Percentiles rank a stretch among this genome's conserved stretches.
Conservation (phyloP, 768 basidiomycete genomes). For the Rhizopogon vesiculosus region DNA sequence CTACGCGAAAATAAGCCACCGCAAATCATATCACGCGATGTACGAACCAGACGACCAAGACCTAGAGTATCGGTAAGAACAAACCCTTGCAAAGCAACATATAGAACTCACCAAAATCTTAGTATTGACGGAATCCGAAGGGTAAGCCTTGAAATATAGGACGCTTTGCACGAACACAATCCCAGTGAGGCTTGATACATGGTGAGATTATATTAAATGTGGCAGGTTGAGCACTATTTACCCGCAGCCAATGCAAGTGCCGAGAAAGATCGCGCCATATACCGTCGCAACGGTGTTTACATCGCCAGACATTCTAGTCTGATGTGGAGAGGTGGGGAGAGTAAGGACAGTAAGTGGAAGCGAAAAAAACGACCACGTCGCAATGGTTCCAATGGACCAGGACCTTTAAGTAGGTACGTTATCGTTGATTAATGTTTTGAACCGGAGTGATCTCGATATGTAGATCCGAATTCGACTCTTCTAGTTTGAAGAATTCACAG, state of each 20-base stretch:
- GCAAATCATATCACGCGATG: not conserved
- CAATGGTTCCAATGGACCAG: not conserved
- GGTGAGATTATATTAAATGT: not conserved
- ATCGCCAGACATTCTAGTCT: constrained; percentile 21
- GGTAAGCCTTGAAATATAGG: constrained; percentile 27
- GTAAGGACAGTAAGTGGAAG: constrained; percentile 28
- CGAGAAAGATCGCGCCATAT: constrained; percentile 27
- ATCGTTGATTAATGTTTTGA: constrained; percentile 25
- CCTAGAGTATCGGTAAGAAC: constrained; percentile 8
- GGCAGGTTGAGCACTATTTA: constrained; percentile 3
- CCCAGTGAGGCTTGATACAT: constrained; percentile 20
- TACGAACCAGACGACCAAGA: constrained; percentile 20
- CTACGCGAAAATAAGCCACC: not conserved
- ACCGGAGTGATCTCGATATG: not conserved
- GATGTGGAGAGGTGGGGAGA: not conserved
- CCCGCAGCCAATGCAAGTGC: constrained; percentile 26
- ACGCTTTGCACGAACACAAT: constrained; percentile 27
- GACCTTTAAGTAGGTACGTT: constrained; percentile 25
- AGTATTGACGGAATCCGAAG: constrained; percentile 19
- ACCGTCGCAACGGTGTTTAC: constrained; percentile 25
- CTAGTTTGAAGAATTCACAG: not conserved
- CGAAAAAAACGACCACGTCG: constrained; percentile 6
- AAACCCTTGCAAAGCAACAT: not conserved
- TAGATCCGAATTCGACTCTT: not conserved
- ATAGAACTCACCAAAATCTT: constrained; percentile 20